phyloP scores from a whole-genome alignment of 202 grass and related monocot genomes.

The Elaeis oleifera region DNA sequence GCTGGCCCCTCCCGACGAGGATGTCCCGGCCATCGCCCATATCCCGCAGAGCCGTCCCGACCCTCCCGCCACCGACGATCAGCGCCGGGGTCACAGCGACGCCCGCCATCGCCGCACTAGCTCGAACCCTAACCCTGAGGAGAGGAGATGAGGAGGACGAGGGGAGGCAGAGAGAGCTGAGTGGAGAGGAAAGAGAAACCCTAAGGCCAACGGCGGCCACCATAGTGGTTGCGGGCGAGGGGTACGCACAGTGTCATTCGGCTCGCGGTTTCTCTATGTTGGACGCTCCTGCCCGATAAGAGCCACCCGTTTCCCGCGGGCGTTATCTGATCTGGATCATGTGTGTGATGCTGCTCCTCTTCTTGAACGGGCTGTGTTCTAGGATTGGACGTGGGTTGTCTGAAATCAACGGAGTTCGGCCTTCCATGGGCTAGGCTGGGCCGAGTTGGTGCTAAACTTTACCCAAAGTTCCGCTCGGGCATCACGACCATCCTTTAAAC shows the following conservation, averaged over 20 bases:
- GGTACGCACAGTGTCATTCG: neutral
- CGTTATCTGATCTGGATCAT: slow-evolving; percentile 11
- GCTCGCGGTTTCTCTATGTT: slow-evolving; percentile 1
- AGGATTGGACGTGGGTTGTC: too few species aligned
- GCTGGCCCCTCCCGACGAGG: slow-evolving; percentile 53
- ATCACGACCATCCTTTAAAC: too few species aligned
- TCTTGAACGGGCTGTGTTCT: too few species aligned
- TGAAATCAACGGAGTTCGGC: too few species aligned
- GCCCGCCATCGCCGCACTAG: slow-evolving; percentile 29
- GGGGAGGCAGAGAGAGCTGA: neutral
- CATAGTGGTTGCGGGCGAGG: slow-evolving; percentile 13
- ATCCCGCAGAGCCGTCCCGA: slow-evolving; percentile 50
- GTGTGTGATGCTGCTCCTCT: too few species aligned
- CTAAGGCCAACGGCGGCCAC: slow-evolving; percentile 20
- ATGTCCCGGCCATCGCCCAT: slow-evolving; percentile 55
- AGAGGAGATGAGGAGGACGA: slow-evolving; percentile 2
- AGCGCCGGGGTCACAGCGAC: slow-evolving; percentile 46
- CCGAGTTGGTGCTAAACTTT: too few species aligned
- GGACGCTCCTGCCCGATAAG: slow-evolving; percentile 12
- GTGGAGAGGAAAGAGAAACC: slow-evolving; percentile 32
- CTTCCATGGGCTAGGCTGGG: too few species aligned
- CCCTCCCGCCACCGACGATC: slow-evolving; percentile 64
- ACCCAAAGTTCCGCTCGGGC: too few species aligned
- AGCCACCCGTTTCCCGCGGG: slow-evolving; percentile 24
- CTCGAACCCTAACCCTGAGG: slow-evolving; percentile 16